A percentile compares a stretch with the other conserved stretches of the same genome.
Conservation (phyloP, 768 basidiomycete genomes). For the Tylopilus vinaceipallidus region DNA sequence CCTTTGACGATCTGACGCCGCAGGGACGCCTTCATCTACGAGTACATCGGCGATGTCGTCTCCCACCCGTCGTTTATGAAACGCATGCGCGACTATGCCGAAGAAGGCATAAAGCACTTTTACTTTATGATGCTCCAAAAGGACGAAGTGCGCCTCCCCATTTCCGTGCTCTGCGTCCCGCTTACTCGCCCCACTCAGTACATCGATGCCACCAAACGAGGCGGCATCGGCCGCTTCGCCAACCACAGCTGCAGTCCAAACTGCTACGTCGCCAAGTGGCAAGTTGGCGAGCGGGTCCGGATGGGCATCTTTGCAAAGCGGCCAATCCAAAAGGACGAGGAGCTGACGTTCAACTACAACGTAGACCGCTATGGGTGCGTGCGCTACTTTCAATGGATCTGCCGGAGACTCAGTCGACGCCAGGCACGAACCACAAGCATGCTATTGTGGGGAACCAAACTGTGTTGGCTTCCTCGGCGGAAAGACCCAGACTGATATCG, state of each 20-base stretch:
- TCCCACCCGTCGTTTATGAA: conserved; percentile 83
- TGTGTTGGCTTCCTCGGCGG: conserved; percentile 97
- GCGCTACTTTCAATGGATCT: not conserved
- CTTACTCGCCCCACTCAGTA: conserved; percentile 49
- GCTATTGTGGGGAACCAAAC: conserved; percentile 93
- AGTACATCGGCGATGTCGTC: conserved; percentile 97
- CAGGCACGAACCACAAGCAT: conserved; percentile 91
- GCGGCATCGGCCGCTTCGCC: conserved; percentile 94
- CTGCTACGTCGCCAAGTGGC: conserved; percentile 98
- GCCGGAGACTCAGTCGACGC: not conserved
- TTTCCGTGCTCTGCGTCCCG: not conserved
- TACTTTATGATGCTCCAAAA: conserved; percentile 99
- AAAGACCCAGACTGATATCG: conserved; percentile 96
- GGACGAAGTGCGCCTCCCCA: conserved; percentile 73
- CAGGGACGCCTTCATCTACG: conserved; percentile 93
- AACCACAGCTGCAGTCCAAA: conserved; percentile 99
- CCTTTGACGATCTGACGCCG: conserved; percentile 6
- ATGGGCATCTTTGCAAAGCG: conserved; percentile 99
- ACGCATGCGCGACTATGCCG: conserved; percentile 91
- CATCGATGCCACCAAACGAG: conserved; percentile 96
- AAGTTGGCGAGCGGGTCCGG: conserved; percentile 80
- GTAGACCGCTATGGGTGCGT: conserved; percentile 97
- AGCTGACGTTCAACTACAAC: conserved; percentile 98
- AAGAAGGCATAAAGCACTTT: conserved; percentile 92
- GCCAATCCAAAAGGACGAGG: conserved; percentile 72